Conservation (phyloP, 805 yeast genomes). For the Candida oleophila region DNA sequence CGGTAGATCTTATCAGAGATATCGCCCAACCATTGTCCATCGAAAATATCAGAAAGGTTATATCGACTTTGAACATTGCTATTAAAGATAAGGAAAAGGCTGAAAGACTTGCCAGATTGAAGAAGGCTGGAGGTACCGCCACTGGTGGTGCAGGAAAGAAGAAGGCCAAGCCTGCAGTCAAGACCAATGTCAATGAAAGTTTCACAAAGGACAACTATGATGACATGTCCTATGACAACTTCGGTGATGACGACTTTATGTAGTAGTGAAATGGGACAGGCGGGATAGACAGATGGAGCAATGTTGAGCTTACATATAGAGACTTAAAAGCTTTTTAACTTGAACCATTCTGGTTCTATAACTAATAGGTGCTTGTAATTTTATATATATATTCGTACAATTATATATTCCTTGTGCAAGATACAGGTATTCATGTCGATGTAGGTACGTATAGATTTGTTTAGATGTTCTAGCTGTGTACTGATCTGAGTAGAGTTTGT, state of each 20-base stretch:
- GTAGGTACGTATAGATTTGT: too few species aligned
- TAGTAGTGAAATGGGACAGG: too few species aligned
- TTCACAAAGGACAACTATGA: conserved; percentile 67
- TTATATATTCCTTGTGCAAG: too few species aligned
- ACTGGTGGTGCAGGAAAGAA: conserved; percentile 94
- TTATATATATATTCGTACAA: too few species aligned
- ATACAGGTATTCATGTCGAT: too few species aligned
- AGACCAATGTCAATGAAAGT: conserved; percentile 46
- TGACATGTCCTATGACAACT: conserved; percentile 49
- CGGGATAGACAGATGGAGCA: too few species aligned
- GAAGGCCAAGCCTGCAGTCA: conserved; percentile 82
- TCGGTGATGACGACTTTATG: conserved; percentile 84
- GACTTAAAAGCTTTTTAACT: not conserved
- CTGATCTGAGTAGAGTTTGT: too few species aligned
- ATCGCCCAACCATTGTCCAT: conserved; percentile 75
- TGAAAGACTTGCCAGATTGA: conserved; percentile 84
- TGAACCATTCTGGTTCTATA: too few species aligned
- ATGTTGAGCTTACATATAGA: not conserved
- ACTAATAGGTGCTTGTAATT: too few species aligned
- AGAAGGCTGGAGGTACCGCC: conserved; percentile 80
- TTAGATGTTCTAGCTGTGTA: too few species aligned
- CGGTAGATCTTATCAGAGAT: conserved; percentile 85
- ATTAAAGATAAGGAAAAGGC: conserved; percentile 83
- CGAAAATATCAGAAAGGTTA: conserved; percentile 82
- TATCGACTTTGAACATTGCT: conserved; percentile 77